Base-by-base conservation (phyloP, 371 early-diverging fungal genomes). In the Mortierella sp. region DNA sequence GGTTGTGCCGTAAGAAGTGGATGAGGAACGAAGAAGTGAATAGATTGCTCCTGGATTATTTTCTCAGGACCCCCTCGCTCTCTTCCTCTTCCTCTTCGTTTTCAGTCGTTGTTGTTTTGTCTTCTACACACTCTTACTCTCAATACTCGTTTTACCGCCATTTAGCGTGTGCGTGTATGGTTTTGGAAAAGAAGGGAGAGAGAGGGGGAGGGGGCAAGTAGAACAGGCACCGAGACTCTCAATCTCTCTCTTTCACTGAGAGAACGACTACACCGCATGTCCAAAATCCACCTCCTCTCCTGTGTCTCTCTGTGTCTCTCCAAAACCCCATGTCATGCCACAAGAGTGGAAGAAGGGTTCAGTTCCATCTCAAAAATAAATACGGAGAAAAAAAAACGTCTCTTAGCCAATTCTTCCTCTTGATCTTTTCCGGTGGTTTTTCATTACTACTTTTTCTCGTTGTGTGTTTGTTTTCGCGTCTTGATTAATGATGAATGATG, bases 41-140 rank as follows among this genome's bases (percentile, higher is more conserved):
- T 16, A 18, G 63, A 35, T 63, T 18, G 63, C 63, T 63, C 35
- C 6, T 63, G 21, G 35, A 35, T 63, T 46, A 0, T 41, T 35
- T 63, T 63, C 21, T 35, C 63, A 63, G 63, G 63, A 35, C 63
- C 35, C 35, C 63, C 35, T 18, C 32, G 6, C 63, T 35, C 63
- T 35, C 32, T 11, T 12, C 29, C 60, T 3, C 35, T 35, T 18
- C 32, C 29, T 27, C 6, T 29, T 60, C 38, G 1, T 14, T 63
- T 60, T 27, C 10, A 41, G n/a, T 74, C 16, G 1, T 43, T 56
- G 32, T 29, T 58, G 63, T 35, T 75, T 46, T 75, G 74, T 29
- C 14, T 18, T 63, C 38, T 32, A 60, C 4, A 21, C 4, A 51
- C 3, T 32, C 79, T 75, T 80, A 80, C 77, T 75, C 58, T 41